Evolutionary conservation across 2,329 filamentous ascomycete genomes (phyloP).

Genomic region (Anisogramma anomala): DNA sequence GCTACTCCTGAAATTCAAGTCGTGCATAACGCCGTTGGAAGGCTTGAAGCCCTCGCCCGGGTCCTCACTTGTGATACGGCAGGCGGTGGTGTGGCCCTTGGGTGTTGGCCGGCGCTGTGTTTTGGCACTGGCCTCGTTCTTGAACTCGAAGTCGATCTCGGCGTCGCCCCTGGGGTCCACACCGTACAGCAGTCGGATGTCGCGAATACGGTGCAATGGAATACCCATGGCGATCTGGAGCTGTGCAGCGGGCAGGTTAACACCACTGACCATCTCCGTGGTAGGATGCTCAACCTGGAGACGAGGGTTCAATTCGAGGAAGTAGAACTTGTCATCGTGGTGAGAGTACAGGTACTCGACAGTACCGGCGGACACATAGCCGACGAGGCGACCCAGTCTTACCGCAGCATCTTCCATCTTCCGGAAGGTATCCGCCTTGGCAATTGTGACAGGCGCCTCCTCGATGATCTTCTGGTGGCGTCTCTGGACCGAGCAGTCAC

Average conservation of each 20-base stretch:
- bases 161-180: conserved; percentile 78
- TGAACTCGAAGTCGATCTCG: conserved; percentile 95
- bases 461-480: conserved; percentile 99
- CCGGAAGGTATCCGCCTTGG: conserved; percentile 77
- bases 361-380: conserved; percentile 96
- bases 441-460: conserved; percentile 95
- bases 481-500: conserved; percentile 97
- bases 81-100: conserved; percentile 95
- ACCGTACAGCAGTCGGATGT: conserved; percentile 92
- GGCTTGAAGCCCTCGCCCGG: conserved; percentile 99
- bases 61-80: conserved; percentile 97
- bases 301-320: conserved; percentile 96
- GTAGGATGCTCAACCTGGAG: conserved; percentile 99
- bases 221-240: conserved; percentile 99
- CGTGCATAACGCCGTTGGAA: conserved; percentile 96
- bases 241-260: conserved; percentile 93
- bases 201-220: conserved; percentile 84
- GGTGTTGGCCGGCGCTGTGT: conserved; percentile 82
- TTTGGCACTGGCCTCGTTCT: conserved; percentile 68
- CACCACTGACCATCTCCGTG: conserved; percentile 97
- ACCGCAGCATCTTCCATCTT: conserved; percentile 96
- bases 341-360: conserved; percentile 99
- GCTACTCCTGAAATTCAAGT: conserved; percentile 96
- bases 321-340: conserved; percentile 97
- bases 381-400: conserved; percentile 82